Evolutionary conservation across 2,329 filamentous ascomycete species (phyloP).

Genomic region (Myotisia sp.): DNA sequence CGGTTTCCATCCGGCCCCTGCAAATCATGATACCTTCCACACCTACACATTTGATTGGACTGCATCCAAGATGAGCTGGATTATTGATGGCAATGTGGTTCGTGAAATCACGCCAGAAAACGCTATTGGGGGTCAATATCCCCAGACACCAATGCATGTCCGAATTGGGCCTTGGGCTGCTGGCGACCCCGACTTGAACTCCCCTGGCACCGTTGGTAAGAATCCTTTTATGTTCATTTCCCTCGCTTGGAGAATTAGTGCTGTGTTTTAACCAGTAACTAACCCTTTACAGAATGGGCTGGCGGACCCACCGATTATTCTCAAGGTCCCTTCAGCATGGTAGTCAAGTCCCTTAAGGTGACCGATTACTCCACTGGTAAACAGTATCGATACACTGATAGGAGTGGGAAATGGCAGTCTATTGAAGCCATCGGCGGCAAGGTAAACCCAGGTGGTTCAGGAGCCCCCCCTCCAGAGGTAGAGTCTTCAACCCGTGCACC

Average conservation of each 20-base stretch:
- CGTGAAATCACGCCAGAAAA: constrained; percentile 58
- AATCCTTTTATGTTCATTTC: constrained; percentile 6
- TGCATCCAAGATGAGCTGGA: constrained; percentile 68
- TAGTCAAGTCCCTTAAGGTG: constrained; percentile 59
- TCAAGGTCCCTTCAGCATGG: constrained; percentile 73
- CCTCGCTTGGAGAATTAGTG: not conserved
- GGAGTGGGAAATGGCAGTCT: constrained; percentile 62
- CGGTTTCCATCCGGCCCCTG: constrained; percentile 54
- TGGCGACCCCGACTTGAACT: constrained; percentile 68
- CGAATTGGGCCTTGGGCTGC: constrained; percentile 88
- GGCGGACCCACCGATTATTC: constrained; percentile 72
- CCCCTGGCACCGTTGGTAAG: constrained; percentile 59
- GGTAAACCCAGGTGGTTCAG: constrained; percentile 53
- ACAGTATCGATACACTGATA: constrained; percentile 68
- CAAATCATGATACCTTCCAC: constrained; percentile 62
- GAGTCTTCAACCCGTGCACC: constrained; percentile 32
- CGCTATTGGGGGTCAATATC: constrained; percentile 60
- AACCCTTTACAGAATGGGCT: constrained; percentile 50
- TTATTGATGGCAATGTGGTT: constrained; percentile 62
- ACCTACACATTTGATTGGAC: constrained; percentile 93
- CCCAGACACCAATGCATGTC: constrained; percentile 89
- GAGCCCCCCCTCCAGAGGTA: constrained; percentile 29
- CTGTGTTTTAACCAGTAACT: not conserved
- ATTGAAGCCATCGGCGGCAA: constrained; percentile 68
- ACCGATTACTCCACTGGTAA: constrained; percentile 88